phyloP scores from a whole-genome alignment of 345 rosid genomes.

The Gossypium longicalyx region DNA sequence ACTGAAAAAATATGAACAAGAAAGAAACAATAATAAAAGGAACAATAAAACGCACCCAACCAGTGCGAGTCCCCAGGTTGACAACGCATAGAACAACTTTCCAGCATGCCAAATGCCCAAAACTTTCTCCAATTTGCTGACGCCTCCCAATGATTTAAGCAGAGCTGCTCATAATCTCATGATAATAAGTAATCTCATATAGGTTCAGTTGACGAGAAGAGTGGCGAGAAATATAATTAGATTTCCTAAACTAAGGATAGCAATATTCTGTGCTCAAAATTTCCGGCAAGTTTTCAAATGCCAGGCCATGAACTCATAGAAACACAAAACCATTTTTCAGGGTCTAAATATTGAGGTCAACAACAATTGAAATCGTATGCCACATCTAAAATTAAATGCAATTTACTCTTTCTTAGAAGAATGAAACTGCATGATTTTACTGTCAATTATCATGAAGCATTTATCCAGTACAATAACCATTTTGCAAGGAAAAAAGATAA shows the following conservation, averaged over 20 bases:
- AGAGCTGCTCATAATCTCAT: constrained; percentile 46
- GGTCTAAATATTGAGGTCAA: not conserved
- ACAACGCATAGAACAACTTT: constrained; percentile 64
- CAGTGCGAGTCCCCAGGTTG: constrained; percentile 88
- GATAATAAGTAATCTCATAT: not conserved
- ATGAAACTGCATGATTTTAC: not conserved
- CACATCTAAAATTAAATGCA: not conserved
- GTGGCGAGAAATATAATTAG: not conserved
- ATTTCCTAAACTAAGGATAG: not conserved
- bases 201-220: not conserved
- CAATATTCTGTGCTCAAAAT: not conserved
- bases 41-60: constrained; percentile 51
- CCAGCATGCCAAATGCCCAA: constrained; percentile 89
- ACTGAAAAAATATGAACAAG: not conserved
- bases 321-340: not conserved
- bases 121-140: constrained; percentile 66
- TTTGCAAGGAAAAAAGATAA: not conserved
- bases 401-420: not conserved
- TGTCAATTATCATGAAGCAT: not conserved
- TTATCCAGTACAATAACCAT: not conserved
- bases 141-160: constrained; percentile 55
- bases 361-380: not conserved
- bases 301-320: not conserved
- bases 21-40: not conserved
- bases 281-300: not conserved